Conservation (phyloP, 345 rosid genomes). For the Leavenworthia alabamica region DNA sequence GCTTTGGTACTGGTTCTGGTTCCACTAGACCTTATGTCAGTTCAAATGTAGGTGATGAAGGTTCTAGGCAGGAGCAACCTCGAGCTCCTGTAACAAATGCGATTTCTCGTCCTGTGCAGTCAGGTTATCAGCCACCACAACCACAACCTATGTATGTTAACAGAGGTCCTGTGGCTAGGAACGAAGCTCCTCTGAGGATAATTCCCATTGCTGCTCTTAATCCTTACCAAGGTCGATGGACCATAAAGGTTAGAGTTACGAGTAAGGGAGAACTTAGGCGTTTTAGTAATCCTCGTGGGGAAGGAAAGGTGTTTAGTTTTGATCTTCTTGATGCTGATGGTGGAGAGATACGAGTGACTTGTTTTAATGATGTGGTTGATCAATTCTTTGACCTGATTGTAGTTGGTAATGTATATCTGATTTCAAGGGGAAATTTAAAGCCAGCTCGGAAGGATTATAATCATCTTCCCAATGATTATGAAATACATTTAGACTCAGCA, state of each 20-base stretch:
- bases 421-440: conserved; percentile 67
- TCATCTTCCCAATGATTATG: conserved; percentile 78
- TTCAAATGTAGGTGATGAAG: conserved; percentile 33
- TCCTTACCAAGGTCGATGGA: conserved; percentile 92
- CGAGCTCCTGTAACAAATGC: conserved; percentile 32
- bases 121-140: conserved; percentile 51
- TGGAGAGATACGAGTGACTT: conserved; percentile 91
- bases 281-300: conserved; percentile 71
- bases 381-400: conserved; percentile 71
- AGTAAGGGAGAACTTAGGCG: conserved; percentile 66
- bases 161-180: conserved; percentile 64
- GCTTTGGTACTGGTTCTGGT: conserved; percentile 30
- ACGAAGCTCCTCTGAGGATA: conserved; percentile 61
- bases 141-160: conserved; percentile 55
- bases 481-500: conserved; percentile 52
- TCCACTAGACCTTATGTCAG: conserved; percentile 28
- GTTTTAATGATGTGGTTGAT: conserved; percentile 84
- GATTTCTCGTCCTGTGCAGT: conserved; percentile 29
- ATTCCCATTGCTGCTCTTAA: conserved; percentile 75
- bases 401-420: conserved; percentile 65
- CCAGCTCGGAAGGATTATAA: conserved; percentile 84
- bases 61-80: conserved; percentile 38
- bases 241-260: conserved; percentile 87
- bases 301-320: conserved; percentile 82
- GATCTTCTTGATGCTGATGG: conserved; percentile 88